These are phyloP conservation scores for Fusarium nanum DNA, from an alignment of 2,329 filamentous ascomycete genomes.

Conservation along the genomic window DNA sequence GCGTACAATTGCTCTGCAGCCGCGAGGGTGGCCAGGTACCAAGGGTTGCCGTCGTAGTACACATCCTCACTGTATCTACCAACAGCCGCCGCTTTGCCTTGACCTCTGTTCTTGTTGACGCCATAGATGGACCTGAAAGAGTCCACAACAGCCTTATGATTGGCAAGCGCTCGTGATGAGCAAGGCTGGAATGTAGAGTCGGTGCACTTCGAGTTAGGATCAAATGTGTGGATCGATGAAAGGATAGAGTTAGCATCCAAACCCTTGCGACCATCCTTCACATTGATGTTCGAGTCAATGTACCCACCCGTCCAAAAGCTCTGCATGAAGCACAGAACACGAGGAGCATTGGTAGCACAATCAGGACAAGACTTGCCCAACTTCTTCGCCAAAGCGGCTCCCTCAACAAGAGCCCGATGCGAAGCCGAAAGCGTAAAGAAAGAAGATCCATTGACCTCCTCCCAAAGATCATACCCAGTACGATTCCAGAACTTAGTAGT, in stretches of 20 bases:
- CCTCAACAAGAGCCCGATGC: slow-evolving; percentile 71
- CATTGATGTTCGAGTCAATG: slow-evolving; percentile 74
- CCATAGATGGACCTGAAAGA: slow-evolving; percentile 75
- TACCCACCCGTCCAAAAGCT: slow-evolving; percentile 75
- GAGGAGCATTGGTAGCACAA: slow-evolving; percentile 72
- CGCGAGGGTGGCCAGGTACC: slow-evolving; percentile 78
- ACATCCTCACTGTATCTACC: slow-evolving; percentile 76
- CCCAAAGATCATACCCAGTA: slow-evolving; percentile 79
- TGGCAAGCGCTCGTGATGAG: slow-evolving; percentile 72
- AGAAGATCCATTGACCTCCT: slow-evolving; percentile 78
- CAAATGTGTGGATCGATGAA: slow-evolving; percentile 73
- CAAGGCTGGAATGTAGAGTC: slow-evolving; percentile 80
- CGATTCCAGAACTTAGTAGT: slow-evolving; percentile 75
- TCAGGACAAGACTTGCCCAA: slow-evolving; percentile 69
- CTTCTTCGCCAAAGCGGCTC: slow-evolving; percentile 70
- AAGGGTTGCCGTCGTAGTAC: slow-evolving; percentile 81
- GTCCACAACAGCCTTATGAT: slow-evolving; percentile 78
- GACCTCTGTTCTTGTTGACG: slow-evolving; percentile 72
- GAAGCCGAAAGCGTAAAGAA: slow-evolving; percentile 79
- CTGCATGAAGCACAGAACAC: slow-evolving; percentile 77
- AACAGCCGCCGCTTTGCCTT: slow-evolving; percentile 67
- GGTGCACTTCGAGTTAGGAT: slow-evolving; percentile 71
- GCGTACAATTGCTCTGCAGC: slow-evolving; percentile 83
- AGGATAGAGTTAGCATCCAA: slow-evolving; percentile 77
- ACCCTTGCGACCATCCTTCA: slow-evolving; percentile 68